phyloP scores from a whole-genome alignment of 2,329 filamentous ascomycete genomes.

The Ceratocystis diversiconidia region DNA sequence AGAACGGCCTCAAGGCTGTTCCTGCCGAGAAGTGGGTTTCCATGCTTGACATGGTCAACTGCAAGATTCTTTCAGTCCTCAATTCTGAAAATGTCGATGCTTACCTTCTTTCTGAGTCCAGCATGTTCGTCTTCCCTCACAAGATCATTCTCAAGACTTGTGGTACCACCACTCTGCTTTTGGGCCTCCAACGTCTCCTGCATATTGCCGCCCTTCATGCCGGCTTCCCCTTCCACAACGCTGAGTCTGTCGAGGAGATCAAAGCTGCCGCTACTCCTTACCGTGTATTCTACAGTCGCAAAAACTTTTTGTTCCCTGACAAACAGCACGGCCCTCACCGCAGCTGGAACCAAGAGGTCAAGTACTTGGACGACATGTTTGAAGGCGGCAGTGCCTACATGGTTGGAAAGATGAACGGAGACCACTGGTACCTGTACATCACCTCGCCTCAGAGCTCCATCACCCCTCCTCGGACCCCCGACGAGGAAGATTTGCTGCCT shows the following conservation, averaged over 20 bases:
- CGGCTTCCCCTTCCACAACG: constrained; percentile 73
- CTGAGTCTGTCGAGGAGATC: constrained; percentile 50
- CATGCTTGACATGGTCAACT: constrained; percentile 97
- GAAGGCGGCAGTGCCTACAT: constrained; percentile 90
- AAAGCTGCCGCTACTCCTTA: constrained; percentile 73
- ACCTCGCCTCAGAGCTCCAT: constrained; percentile 69
- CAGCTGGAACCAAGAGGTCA: constrained; percentile 95
- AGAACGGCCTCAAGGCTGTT: constrained; percentile 74
- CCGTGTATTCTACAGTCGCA: constrained; percentile 95
- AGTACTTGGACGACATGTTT: constrained; percentile 83
- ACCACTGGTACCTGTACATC: constrained; percentile 98
- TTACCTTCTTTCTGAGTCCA: constrained; percentile 93
- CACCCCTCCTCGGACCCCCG: constrained; percentile 70
- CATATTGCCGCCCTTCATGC: constrained; percentile 80
- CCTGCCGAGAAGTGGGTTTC: constrained; percentile 76
- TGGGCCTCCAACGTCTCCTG: constrained; percentile 76
- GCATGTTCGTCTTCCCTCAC: constrained; percentile 99
- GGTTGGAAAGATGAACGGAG: constrained; percentile 99
- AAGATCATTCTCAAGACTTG: constrained; percentile 98
- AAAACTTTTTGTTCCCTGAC: constrained; percentile 94
- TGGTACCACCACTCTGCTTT: constrained; percentile 85
- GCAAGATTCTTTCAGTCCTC: constrained; percentile 90
- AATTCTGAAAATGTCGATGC: constrained; percentile 90
- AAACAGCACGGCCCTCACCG: constrained; percentile 87
- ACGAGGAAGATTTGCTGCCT: constrained; percentile 23